These are phyloP conservation scores for Crithidia fasciculata DNA, from an alignment of 208 protist species.

Conservation along the genomic window DNA sequence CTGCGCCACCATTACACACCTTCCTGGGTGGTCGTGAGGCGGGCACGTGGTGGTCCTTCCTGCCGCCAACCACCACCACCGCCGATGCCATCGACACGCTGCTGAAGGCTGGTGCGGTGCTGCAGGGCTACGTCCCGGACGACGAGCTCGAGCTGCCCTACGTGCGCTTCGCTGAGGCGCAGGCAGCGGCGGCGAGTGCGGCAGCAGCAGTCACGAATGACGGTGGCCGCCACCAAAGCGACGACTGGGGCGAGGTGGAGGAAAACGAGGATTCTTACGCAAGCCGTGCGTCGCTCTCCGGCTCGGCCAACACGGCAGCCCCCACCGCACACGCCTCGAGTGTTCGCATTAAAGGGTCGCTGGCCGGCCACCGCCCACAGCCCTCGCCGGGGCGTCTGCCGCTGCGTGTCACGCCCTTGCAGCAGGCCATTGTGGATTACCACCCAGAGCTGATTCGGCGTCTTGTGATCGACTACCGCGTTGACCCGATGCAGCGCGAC, in stretches of 20 bases:
- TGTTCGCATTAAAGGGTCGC: background rate
- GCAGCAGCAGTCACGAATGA: background rate
- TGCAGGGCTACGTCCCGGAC: constrained; percentile 55
- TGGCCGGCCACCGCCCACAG: background rate
- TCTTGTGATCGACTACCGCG: constrained; percentile 70
- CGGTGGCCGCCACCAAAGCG: background rate
- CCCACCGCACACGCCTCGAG: background rate
- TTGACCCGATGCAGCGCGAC: constrained; percentile 76
- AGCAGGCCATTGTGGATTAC: constrained; percentile 79
- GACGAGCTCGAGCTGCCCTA: constrained; percentile 54
- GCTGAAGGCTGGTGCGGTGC: constrained; percentile 44
- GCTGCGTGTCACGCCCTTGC: constrained; percentile 67
- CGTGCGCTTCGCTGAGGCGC: constrained; percentile 46
- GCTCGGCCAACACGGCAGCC: constrained; percentile 8
- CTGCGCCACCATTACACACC: background rate
- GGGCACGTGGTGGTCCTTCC: constrained; percentile 56
- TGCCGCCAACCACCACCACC: constrained; percentile 34
- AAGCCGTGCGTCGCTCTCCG: constrained; percentile 6
- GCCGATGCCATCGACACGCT: constrained; percentile 57
- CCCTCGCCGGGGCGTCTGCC: constrained; percentile 37
- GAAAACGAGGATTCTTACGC: constrained; percentile 1
- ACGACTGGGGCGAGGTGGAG: background rate
- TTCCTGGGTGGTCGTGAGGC: constrained; percentile 46
- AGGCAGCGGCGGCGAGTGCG: background rate
- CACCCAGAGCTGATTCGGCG: constrained; percentile 85